Evolutionary conservation across 2,329 filamentous ascomycete genomes (phyloP).

Genomic region (Scedosporium dehoogii): DNA sequence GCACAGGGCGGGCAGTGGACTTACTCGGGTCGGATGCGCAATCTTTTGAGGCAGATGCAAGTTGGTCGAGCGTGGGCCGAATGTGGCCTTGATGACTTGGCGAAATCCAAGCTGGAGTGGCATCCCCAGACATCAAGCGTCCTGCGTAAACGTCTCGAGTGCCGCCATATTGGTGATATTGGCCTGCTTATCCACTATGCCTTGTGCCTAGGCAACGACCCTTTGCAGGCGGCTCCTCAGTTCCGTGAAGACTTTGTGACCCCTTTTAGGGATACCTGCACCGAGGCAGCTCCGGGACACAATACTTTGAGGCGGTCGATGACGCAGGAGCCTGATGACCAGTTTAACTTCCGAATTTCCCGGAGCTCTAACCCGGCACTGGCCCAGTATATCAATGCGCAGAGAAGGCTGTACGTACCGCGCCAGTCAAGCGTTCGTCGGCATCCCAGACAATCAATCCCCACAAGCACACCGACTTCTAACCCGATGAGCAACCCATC

Average conservation of each 20-base stretch:
- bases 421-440: background rate
- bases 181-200: conserved; percentile 28
- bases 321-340: conserved; percentile 14
- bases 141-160: conserved; percentile 33
- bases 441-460: background rate
- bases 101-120: conserved; percentile 26
- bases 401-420: conserved; percentile 20
- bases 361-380: conserved; percentile 22
- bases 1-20: conserved; percentile 30
- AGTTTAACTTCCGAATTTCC: conserved; percentile 27
- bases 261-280: conserved; percentile 25
- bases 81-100: conserved; percentile 23
- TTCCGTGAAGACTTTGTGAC: conserved; percentile 24
- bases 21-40: conserved; percentile 33
- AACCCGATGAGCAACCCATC: conserved; percentile 10
- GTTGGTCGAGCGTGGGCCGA: conserved; percentile 27
- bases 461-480: conserved; percentile 9
- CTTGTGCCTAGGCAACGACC: conserved; percentile 25
- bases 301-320: conserved; percentile 10
- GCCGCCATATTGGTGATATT: conserved; percentile 30
- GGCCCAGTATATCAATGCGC: conserved; percentile 24
- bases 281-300: conserved; percentile 24
- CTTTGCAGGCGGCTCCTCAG: conserved; percentile 11
- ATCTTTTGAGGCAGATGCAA: conserved; percentile 30
- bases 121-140: conserved; percentile 30